Evolutionary conservation across 2,329 filamentous ascomycete species (phyloP), one percentile per base, ranked within the genome.

Genomic region (Neocucurbitaria cava): DNA sequence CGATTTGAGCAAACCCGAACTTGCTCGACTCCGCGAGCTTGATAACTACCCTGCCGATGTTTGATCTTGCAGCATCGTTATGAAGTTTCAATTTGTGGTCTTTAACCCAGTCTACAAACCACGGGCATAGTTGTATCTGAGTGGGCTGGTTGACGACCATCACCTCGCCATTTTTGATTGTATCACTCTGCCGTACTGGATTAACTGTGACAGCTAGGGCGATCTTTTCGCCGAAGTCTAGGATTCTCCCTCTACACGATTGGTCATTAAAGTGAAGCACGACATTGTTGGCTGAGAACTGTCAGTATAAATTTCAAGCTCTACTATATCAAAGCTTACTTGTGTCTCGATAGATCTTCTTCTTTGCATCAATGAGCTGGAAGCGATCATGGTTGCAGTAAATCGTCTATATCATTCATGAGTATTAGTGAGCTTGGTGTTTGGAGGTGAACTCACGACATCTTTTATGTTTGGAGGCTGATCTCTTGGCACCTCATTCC

Each of bases 21-120:
- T 52, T 48, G 1, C 10, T 52, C 18, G 23, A 45, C 26, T 55
- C 46, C 1, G 23, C 35, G 5, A 40, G 15, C 24, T 52, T 51
- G 18, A 55, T 41, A 6, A 55, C 41, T 7, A 8, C 13, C 20
- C 41, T 58, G 7, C 54, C 58, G 23, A 58, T 47, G 15, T 49
- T 50, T 2, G 50, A 48, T 15, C 31, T 57, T 17, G 24, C 21
- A 13, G 42, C 43, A 21, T 52, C 46, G 15, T 44, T 45, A 11
- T 11, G 8, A 13, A 39, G 26, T 49, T 51, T 61, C 45, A 44
- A 53, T 13, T 51, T 41, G 11, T 46, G 48, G 18, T 28, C n/a
- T 33, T 56, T 54, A 15, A 61, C 42, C 52, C 52, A 61, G 30
- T 58, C 46, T 10, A 61, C 46, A 38, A 61, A 61, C 55, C 58